A percentile compares a stretch with the other conserved stretches of the same genome.
phyloP scores from a whole-genome alignment of 2,329 filamentous ascomycete genomes.

The Atkinsonella texensis region DNA sequence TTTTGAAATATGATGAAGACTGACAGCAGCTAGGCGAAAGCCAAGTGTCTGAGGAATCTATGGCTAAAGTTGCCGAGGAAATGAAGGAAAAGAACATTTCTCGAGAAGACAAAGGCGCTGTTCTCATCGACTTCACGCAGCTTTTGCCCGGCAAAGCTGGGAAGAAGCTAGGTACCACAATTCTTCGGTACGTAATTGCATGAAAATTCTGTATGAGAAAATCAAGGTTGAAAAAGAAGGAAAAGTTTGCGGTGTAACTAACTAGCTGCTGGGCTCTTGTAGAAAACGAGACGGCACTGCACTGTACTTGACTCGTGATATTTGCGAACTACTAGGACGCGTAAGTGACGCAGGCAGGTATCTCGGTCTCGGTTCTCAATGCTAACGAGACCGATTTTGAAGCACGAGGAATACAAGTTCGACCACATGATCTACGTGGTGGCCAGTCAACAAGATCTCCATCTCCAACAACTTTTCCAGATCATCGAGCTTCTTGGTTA shows the following conservation, averaged over 20 bases:
- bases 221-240: too few relatives aligned
- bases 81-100: constrained; percentile 54
- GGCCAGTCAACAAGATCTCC: constrained; percentile 58
- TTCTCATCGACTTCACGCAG: constrained; percentile 60
- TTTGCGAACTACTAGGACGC: constrained; percentile 60
- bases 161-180: constrained; percentile 57
- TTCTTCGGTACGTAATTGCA: constrained; percentile 38
- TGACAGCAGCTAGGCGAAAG: constrained; percentile 48
- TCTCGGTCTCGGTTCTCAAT: not conserved
- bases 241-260: not conserved
- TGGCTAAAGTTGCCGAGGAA: constrained; percentile 49
- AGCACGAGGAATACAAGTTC: constrained; percentile 48
- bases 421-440: constrained; percentile 75
- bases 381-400: not conserved
- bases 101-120: constrained; percentile 59
- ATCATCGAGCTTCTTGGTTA: constrained; percentile 61
- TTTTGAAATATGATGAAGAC: not conserved
- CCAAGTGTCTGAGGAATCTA: constrained; percentile 53
- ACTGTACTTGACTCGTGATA: constrained; percentile 67
- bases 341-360: constrained; percentile 7
- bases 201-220: too few relatives aligned
- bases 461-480: constrained; percentile 60
- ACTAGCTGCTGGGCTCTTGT: not conserved
- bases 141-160: constrained; percentile 53
- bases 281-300: constrained; percentile 61